Evolutionary conservation across 352 stramenopile species (phyloP).

Genomic region (Pythium inflatum): DNA sequence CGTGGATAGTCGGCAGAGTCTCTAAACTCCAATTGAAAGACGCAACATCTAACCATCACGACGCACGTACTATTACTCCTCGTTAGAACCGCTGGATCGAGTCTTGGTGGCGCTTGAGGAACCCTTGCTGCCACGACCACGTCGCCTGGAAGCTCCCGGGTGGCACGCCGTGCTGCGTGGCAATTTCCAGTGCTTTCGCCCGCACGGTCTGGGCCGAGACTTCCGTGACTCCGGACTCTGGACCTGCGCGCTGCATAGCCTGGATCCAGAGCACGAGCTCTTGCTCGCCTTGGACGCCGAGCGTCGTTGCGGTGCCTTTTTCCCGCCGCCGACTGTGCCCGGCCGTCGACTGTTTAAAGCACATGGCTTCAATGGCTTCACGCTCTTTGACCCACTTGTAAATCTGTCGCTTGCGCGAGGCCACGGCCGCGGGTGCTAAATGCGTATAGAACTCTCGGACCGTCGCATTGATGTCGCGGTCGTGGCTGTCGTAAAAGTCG

Average conservation of each 20-base stretch:
- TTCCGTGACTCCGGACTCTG: not conserved
- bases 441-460: slow-evolving; percentile 43
- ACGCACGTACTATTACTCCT: not conserved
- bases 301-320: slow-evolving; percentile 46
- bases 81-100: slow-evolving; percentile 29
- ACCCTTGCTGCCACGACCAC: slow-evolving; percentile 52
- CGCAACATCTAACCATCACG: too few species aligned
- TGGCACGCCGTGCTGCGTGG: slow-evolving; percentile 40
- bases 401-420: slow-evolving; percentile 54
- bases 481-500: slow-evolving; percentile 42
- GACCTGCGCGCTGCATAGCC: slow-evolving; percentile 14
- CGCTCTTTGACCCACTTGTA: slow-evolving; percentile 54
- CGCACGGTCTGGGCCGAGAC: slow-evolving; percentile 40
- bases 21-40: too few species aligned
- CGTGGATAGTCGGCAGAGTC: too few species aligned
- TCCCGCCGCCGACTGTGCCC: slow-evolving; percentile 40
- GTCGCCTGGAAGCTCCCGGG: slow-evolving; percentile 45
- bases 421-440: slow-evolving; percentile 17
- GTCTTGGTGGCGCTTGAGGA: slow-evolving; percentile 45
- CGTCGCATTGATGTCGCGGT: slow-evolving; percentile 46
- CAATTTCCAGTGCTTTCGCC: slow-evolving; percentile 44
- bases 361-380: slow-evolving; percentile 41
- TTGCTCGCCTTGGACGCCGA: slow-evolving; percentile 35
- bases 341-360: slow-evolving; percentile 44
- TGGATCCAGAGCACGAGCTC: slow-evolving; percentile 45